These are phyloP conservation scores for Leccinum ochraceum DNA, from an alignment of 768 basidiomycete species.

Conservation along the genomic window DNA sequence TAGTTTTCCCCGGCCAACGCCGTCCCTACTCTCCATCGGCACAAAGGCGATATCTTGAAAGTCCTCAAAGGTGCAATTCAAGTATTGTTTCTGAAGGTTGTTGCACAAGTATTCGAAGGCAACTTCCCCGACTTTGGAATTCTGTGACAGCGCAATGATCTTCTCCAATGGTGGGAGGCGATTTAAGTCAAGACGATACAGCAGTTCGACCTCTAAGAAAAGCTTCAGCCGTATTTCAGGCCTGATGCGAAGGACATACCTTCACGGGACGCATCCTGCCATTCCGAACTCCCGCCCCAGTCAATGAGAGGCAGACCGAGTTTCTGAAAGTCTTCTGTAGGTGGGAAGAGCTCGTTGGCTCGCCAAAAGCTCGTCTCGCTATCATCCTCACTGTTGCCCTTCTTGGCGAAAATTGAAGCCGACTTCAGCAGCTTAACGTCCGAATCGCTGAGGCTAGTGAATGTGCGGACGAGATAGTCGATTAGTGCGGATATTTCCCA, in stretches of 20 bases:
- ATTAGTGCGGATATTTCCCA: slow-evolving; percentile 1
- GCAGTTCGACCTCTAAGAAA: not conserved
- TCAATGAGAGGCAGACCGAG: slow-evolving; percentile 79
- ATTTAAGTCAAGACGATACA: not conserved
- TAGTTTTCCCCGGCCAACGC: not conserved
- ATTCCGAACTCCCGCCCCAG: slow-evolving; percentile 73
- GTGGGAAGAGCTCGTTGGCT: slow-evolving; percentile 82
- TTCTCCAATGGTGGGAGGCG: slow-evolving; percentile 55
- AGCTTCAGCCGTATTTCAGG: not conserved
- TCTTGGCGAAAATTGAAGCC: slow-evolving; percentile 41
- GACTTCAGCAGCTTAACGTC: not conserved
- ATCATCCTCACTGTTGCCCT: slow-evolving; percentile 37
- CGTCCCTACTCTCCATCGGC: not conserved
- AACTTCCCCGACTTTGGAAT: slow-evolving; percentile 45
- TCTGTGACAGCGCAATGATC: slow-evolving; percentile 61
- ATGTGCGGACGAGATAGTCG: slow-evolving; percentile 4
- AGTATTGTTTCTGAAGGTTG: not conserved
- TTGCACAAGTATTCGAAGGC: slow-evolving; percentile 81
- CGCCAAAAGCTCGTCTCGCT: slow-evolving; percentile 42
- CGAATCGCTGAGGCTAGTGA: not conserved
- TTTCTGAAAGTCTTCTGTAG: slow-evolving; percentile 61
- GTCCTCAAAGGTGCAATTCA: slow-evolving; percentile 49
- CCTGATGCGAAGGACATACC: not conserved
- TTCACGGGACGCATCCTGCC: slow-evolving; percentile 38
- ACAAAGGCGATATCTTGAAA: not conserved